Evolutionary conservation across 192 early-diverging fungal genomes (phyloP).

Genomic region (Phycomyces nitens): DNA sequence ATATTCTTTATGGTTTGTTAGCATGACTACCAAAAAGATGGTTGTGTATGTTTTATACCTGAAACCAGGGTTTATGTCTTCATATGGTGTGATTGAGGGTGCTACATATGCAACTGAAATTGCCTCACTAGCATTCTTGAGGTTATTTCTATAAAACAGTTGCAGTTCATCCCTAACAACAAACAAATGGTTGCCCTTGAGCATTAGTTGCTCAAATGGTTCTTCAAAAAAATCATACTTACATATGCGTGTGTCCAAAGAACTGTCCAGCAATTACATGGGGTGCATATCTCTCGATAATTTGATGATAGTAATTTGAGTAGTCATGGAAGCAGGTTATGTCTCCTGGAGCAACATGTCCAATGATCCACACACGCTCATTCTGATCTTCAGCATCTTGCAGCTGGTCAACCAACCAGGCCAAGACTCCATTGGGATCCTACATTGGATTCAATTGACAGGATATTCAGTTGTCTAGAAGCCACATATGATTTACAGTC

Average conservation of each 20-base stretch:
- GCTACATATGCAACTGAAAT: constrained; percentile 46
- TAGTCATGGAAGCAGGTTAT: constrained; percentile 49
- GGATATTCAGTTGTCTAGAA: neutral
- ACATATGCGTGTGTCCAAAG: constrained; percentile 55
- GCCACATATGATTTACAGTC: neutral
- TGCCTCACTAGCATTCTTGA: constrained; percentile 35
- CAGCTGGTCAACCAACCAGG: constrained; percentile 47
- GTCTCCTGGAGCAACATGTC: constrained; percentile 49
- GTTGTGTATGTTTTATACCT: too few species aligned
- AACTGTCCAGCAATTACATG: constrained; percentile 55
- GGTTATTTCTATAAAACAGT: constrained; percentile 42
- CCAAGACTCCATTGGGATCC: constrained; percentile 50
- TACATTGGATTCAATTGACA: neutral
- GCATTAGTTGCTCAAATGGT: too few species aligned
- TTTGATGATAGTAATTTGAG: constrained; percentile 51
- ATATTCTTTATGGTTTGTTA: constrained; percentile 28
- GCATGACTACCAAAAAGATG: too few species aligned
- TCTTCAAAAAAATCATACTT: too few species aligned
- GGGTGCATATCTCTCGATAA: constrained; percentile 50
- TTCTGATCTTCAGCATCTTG: constrained; percentile 49
- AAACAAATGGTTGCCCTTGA: too few species aligned
- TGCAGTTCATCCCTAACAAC: constrained; percentile 45
- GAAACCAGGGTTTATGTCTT: constrained; percentile 51
- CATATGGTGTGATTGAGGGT: constrained; percentile 51
- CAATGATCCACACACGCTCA: constrained; percentile 57